phyloP scores from a whole-genome alignment of 164 flowering plant genomes.

The Platanus orientalis region DNA sequence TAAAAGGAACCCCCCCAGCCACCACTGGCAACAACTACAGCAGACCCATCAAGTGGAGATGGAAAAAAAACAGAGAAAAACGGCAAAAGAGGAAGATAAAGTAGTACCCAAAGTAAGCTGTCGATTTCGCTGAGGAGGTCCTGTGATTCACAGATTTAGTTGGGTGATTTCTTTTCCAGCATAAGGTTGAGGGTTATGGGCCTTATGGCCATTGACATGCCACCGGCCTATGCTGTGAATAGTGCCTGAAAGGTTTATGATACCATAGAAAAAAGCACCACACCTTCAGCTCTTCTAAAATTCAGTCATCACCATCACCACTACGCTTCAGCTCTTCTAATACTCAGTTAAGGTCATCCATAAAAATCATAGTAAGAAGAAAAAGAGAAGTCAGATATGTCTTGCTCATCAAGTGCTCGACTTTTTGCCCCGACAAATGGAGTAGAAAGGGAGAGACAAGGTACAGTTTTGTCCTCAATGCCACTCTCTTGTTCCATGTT shows the following conservation, averaged over 20 bases:
- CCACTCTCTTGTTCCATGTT: too few species aligned
- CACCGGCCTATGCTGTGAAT: constrained; percentile 82
- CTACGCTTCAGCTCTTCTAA: too few species aligned
- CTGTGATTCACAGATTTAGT: constrained; percentile 41
- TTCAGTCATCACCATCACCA: too few species aligned
- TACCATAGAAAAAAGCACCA: constrained; percentile 69
- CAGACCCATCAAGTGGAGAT: neutral
- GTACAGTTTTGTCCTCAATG: too few species aligned
- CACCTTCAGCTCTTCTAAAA: too few species aligned
- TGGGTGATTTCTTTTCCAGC: constrained; percentile 47
- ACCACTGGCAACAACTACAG: too few species aligned
- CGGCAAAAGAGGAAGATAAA: constrained; percentile 13
- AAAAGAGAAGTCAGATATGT: too few species aligned
- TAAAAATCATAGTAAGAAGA: too few species aligned
- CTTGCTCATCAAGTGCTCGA: too few species aligned
- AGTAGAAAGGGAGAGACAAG: too few species aligned
- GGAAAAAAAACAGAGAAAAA: constrained; percentile 7
- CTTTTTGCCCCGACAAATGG: too few species aligned
- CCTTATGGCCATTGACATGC: constrained; percentile 85
- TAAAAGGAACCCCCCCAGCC: constrained; percentile 21
- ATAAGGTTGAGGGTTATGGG: constrained; percentile 60
- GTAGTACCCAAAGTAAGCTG: constrained; percentile 8
- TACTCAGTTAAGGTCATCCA: too few species aligned
- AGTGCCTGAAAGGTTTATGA: constrained; percentile 66
- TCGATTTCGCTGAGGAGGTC: constrained; percentile 44